Base-by-base conservation (phyloP, 2,329 filamentous ascomycete species). In the Sordariomycetes sp. region DNA sequence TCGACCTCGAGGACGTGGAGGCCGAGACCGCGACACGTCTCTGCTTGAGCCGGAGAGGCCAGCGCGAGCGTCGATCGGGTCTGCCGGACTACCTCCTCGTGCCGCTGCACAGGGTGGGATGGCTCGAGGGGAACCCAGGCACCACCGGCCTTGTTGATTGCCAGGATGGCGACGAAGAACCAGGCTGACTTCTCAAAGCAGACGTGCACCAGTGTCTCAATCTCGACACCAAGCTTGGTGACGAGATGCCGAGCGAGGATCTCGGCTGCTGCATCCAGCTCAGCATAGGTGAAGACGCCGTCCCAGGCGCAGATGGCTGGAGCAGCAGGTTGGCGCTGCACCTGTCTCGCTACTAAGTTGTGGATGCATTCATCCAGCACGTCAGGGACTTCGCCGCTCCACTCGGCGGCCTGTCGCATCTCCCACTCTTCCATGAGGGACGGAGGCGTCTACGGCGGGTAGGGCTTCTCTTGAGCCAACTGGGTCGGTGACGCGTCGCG, bases 151-250 rank as follows among this genome's bases (percentile, higher is more conserved):
- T 41, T 42, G 2, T 28, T 33, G 18, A 45, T 33, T 3, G 25
- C 42, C 11, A 42, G 8, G 4, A 40, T 32, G 6, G 40, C 29
- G 7, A 45, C 34, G 5, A 37, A 10, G 4, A n/a, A 15, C 33
- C 37, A 42, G 4, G 21, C 30, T 5, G 38, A 40, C 26, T 42
- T 44, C 17, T 37, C 39, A 16, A 40, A 44, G 38, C 36, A 42
- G n/a, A 42, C 16, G 8, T 20, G 35, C 5, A 42, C 33, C 4
- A 34, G 8, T 8, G 23, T n/a, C 20, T 23, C 28, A 27, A 10
- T 6, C n/a, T 15, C 18, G 6, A 5, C 8, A 8, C 10, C n/a
- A 9, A 36, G 6, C 9, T 36, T n/a, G 14, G 8, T 7, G 3
- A 28, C 34, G 4, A 36, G 27, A 3, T 23, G 14, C 10, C 25